These are phyloP conservation scores for Colletotrichum noveboracense DNA, from an alignment of 2,329 filamentous ascomycete species.

Conservation along the genomic window DNA sequence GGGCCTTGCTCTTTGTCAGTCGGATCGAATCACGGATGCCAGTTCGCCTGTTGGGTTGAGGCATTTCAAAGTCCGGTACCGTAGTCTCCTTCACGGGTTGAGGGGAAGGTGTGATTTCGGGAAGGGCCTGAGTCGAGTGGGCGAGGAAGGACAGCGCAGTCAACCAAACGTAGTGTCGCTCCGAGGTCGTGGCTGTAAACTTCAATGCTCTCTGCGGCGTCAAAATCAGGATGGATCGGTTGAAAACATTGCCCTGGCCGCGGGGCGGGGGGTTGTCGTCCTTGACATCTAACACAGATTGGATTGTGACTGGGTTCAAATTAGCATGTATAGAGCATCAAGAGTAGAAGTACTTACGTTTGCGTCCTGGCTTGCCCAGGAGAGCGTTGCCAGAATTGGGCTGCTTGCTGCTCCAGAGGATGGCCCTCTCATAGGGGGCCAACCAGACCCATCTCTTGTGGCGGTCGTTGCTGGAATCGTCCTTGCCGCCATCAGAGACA, in stretches of 20 bases:
- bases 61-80: conserved; percentile 56
- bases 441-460: conserved; percentile 99
- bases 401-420: conserved; percentile 99
- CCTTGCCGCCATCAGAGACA: conserved; percentile 70
- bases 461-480: conserved; percentile 76
- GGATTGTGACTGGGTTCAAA: conserved; percentile 75
- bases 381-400: conserved; percentile 86
- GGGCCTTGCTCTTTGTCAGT: conserved; percentile 76
- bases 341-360: conserved; percentile 68
- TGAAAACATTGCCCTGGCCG: conserved; percentile 71
- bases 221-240: conserved; percentile 92
- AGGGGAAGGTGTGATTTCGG: conserved; percentile 69
- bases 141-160: conserved; percentile 94
- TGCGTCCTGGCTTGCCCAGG: conserved; percentile 92
- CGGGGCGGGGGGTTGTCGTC: conserved; percentile 89
- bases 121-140: conserved; percentile 82
- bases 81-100: conserved; percentile 52
- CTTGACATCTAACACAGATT: conserved; percentile 96
- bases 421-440: conserved; percentile 92
- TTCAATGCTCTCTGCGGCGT: conserved; percentile 94
- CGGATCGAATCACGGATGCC: conserved; percentile 88
- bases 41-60: conserved; percentile 53
- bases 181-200: conserved; percentile 83
- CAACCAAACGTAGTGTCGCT: conserved; percentile 94
- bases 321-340: conserved; percentile 31